phyloP scores from a whole-genome alignment of 257 asterid species.

The Plantago major region DNA sequence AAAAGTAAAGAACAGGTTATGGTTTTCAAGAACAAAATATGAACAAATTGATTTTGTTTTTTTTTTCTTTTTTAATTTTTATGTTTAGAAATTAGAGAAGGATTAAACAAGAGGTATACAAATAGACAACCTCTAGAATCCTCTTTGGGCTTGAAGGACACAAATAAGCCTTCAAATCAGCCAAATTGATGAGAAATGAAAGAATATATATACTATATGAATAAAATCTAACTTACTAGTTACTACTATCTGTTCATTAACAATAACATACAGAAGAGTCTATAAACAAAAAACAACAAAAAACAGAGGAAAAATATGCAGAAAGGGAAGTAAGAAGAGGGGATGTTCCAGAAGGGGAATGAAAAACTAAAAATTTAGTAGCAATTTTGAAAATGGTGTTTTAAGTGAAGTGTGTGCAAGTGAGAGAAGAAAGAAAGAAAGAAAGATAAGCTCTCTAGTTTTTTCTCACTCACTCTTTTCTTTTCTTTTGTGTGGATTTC shows the following conservation, averaged over 20 bases:
- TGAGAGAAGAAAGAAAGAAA: conserved; percentile 7
- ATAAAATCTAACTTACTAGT: conserved; percentile 13
- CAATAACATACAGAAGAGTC: background rate
- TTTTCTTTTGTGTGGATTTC: background rate
- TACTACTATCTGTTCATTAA: conserved; percentile 10
- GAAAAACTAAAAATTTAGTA: no score
- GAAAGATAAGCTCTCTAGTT: background rate
- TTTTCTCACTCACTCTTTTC: conserved; percentile 7
- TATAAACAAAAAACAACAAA: background rate
- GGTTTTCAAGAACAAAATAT: background rate
- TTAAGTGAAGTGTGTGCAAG: conserved; percentile 15
- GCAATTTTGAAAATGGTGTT: background rate
- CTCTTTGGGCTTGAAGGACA: conserved; percentile 26
- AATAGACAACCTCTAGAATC: conserved; percentile 32
- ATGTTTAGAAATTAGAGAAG: background rate
- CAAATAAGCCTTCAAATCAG: conserved; percentile 30
- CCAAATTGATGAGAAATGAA: background rate
- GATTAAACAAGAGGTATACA: conserved; percentile 27
- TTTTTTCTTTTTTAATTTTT: background rate
- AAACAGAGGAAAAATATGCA: conserved; percentile 6
- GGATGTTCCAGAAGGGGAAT: background rate
- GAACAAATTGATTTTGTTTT: conserved; percentile 3
- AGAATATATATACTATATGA: conserved; percentile 11
- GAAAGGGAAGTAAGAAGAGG: conserved; percentile 23
- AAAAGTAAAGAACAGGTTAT: conserved; percentile 38